Percentiles rank a stretch among this genome's conserved stretches.
These are phyloP conservation scores for Fusarium chuoi DNA, from an alignment of 2,329 filamentous ascomycete species.

Conservation along the genomic window DNA sequence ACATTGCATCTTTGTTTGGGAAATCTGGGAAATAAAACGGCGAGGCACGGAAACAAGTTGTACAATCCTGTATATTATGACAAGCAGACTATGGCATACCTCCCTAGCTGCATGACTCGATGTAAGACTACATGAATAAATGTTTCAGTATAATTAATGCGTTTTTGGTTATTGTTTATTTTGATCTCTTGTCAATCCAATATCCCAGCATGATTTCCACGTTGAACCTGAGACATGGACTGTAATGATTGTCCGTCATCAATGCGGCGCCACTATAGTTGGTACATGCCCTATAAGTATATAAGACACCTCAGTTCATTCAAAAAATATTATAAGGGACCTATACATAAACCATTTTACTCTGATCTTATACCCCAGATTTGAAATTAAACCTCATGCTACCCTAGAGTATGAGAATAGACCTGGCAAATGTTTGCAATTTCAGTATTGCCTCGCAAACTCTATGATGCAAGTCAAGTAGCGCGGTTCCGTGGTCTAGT, in stretches of 20 bases:
- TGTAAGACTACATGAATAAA: not conserved
- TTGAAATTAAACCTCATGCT: not conserved
- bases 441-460: accelerated
- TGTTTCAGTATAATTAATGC: not conserved
- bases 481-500: constrained; percentile 52
- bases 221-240: no score
- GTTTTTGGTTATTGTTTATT: not conserved
- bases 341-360: not conserved
- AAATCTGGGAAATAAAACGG: constrained; percentile 42
- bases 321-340: accelerated
- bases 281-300: not conserved
- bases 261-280: not conserved
- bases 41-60: not conserved
- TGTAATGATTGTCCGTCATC: accelerated
- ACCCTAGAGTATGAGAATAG: not conserved
- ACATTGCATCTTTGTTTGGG: constrained; percentile 45
- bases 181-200: accelerated
- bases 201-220: no score
- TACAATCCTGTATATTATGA: constrained; percentile 35
- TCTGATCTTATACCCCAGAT: not conserved
- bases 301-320: accelerated
- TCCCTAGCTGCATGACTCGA: not conserved
- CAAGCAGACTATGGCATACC: not conserved
- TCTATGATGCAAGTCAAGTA: accelerated
- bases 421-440: accelerated